These are phyloP conservation scores for Musa schizocarpa DNA, from an alignment of 176 grass and related monocot genomes.

Conservation along the genomic window DNA sequence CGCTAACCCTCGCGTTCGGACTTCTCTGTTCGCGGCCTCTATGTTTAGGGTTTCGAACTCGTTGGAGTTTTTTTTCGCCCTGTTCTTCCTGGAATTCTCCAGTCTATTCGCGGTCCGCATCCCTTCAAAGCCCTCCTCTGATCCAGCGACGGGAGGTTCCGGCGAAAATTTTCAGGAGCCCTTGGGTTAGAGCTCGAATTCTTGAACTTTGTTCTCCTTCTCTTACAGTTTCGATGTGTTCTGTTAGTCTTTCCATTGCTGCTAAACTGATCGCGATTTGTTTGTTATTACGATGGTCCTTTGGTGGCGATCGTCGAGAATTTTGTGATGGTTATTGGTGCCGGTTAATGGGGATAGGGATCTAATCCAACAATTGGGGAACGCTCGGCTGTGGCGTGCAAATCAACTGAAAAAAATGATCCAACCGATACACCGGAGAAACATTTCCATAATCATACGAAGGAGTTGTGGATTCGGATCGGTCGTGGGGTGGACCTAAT, in stretches of 20 bases:
- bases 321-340: not conserved
- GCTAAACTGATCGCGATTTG: not conserved
- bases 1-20: too few species aligned
- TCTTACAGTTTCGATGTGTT: not conserved
- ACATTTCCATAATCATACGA: not conserved
- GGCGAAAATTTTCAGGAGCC: not conserved
- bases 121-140: too few species aligned
- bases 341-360: not conserved
- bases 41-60: too few species aligned
- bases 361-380: not conserved
- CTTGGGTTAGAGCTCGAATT: not conserved
- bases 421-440: not conserved
- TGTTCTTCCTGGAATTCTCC: too few species aligned
- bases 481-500: not conserved
- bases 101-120: too few species aligned
- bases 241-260: not conserved
- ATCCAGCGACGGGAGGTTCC: not conserved
- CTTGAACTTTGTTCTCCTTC: not conserved
- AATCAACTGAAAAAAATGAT: too few species aligned
- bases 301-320: not conserved
- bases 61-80: too few species aligned
- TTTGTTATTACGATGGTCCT: not conserved
- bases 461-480: not conserved
- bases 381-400: too few species aligned
- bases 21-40: too few species aligned